phyloP scores from a whole-genome alignment of 768 basidiomycete species.

The Lactarius hatsudake region DNA sequence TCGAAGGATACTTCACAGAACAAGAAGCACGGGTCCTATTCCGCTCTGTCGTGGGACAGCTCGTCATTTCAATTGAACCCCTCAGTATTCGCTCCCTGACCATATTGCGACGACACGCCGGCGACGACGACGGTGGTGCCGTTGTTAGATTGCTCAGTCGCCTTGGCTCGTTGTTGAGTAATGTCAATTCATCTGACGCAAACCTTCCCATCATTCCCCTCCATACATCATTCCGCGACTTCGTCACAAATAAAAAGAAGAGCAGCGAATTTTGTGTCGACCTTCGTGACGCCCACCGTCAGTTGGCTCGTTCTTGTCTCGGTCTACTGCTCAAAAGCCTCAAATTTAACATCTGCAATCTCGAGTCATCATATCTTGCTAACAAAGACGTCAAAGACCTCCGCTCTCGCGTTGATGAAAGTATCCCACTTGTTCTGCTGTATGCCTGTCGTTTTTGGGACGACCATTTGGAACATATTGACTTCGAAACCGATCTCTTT shows the following conservation, averaged over 20 bases:
- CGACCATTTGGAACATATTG: neutral
- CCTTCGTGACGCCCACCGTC: neutral
- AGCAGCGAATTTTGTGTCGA: neutral
- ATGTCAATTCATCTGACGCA: neutral
- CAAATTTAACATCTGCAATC: constrained; percentile 7
- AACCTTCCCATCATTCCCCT: neutral
- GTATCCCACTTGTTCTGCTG: neutral
- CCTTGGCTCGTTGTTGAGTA: constrained; percentile 3
- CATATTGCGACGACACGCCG: neutral
- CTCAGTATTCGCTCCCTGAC: neutral
- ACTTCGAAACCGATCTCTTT: neutral
- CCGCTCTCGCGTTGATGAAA: neutral
- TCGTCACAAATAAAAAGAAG: neutral
- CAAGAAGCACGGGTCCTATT: neutral
- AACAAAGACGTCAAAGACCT: constrained; percentile 1
- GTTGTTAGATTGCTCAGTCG: neutral
- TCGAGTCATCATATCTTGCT: neutral
- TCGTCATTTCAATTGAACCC: neutral
- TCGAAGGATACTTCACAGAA: too few species aligned
- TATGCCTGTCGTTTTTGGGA: constrained; percentile 11
- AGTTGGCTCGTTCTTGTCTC: neutral
- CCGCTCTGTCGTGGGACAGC: constrained; percentile 1
- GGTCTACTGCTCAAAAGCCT: neutral
- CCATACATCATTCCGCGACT: neutral
- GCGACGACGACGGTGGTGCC: too few species aligned